Evolutionary conservation across 176 grass and related monocot species (phyloP), one percentile per base, ranked within the genome.

Genomic region (Aegilops umbellulata): DNA sequence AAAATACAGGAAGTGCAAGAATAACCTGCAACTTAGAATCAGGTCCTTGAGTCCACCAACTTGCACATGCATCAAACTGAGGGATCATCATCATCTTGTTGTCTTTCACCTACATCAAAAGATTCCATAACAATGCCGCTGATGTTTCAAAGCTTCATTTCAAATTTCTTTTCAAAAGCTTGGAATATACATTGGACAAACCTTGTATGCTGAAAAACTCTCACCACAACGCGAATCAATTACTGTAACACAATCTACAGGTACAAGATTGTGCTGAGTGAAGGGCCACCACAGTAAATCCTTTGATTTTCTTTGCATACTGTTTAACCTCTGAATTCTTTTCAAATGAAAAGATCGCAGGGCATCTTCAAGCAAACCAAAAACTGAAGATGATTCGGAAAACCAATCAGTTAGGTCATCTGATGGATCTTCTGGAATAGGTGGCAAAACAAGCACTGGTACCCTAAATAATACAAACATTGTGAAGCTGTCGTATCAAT

Each of bases 31-130:
- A 89, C 23, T 80, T 83, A 86, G 82, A 92, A 92, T 95, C 93
- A 86, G 95, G 95, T 20, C 95, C 95, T 88, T 98, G 95, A 86
- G 95, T 98, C 95, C 95, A 98, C 95, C 95, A 98, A 90, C 95
- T 95, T 57, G 91, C 93, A 78, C 95, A 98, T 71, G 93, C 95
- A 92, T 98, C 95, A 87, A 98, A 98, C 71, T 95, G 95, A 31
- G 93, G 91, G 47, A 89, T 80, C 27, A 98, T 87, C 87, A 90
- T 89, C 81, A 92, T 89, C 69, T 13, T 87, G 47, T 81, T 89
- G 75, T 91, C 82, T 83, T 87, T 80, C 86, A 90, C 87, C 95
- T 95, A 85, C 65, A 85, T 60, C 6, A 85, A 88, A 77, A 68
- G 23, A 78, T 66, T 65, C 15, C 69, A 39, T 74, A 84, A 77